phyloP scores from a whole-genome alignment of 805 yeast genomes.

The Lipomyces mesembrius region DNA sequence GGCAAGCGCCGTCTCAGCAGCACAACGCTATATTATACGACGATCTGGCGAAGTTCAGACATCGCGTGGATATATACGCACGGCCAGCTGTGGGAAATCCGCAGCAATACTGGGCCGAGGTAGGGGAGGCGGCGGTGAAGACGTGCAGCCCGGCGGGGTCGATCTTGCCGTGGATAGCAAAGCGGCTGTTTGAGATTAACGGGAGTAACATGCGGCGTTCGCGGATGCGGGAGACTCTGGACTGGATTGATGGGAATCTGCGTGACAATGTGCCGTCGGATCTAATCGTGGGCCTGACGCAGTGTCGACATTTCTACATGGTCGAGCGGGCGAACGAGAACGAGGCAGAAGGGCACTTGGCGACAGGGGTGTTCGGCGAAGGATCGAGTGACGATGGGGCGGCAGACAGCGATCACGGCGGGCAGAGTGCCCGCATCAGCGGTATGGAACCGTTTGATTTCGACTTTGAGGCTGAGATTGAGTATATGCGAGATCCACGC shows the following conservation, averaged over 20 bases:
- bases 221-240: conserved; percentile 24
- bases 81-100: conserved; percentile 13
- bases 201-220: conserved; percentile 13
- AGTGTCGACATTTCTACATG: conserved; percentile 25
- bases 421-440: conserved; percentile 10
- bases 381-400: neutral
- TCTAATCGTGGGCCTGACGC: conserved; percentile 24
- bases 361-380: neutral
- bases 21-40: conserved; percentile 23
- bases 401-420: neutral
- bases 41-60: conserved; percentile 30
- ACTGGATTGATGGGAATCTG: conserved; percentile 28
- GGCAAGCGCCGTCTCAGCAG: conserved; percentile 13
- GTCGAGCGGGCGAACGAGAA: conserved; percentile 11
- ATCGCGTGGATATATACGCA: conserved; percentile 27
- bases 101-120: conserved; percentile 29
- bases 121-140: conserved; percentile 7
- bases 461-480: conserved; percentile 16
- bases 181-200: conserved; percentile 27
- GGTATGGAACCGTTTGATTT: conserved; percentile 7
- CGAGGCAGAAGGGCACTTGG: neutral
- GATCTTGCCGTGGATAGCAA: conserved; percentile 29
- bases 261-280: conserved; percentile 23
- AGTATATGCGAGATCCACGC: conserved; percentile 16
- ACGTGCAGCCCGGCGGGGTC: conserved; percentile 2